phyloP scores from a whole-genome alignment of 2,329 filamentous ascomycete species.

The Rasamsonia emersonii region DNA sequence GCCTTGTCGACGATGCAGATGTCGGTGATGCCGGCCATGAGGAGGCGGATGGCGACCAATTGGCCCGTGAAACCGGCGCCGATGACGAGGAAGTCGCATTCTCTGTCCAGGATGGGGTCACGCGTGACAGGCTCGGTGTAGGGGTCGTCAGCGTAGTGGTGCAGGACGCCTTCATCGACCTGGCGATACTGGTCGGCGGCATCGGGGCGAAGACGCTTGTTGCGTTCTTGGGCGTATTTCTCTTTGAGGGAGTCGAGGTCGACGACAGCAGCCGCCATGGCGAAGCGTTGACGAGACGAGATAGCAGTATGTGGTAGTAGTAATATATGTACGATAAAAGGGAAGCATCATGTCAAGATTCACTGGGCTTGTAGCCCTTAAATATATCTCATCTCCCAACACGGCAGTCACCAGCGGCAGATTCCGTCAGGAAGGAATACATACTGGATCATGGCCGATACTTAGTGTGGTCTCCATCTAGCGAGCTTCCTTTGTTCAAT shows the following conservation, averaged over 20 bases:
- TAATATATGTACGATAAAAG: too few species aligned
- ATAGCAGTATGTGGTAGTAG: too few species aligned
- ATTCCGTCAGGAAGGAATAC: too few species aligned
- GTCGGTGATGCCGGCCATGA: slow-evolving; percentile 1
- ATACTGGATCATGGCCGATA: too few species aligned
- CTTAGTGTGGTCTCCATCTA: too few species aligned
- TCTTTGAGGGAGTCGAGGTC: not conserved
- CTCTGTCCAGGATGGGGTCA: not conserved
- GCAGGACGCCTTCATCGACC: not conserved
- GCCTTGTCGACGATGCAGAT: slow-evolving; percentile 15
- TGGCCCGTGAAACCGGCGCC: not conserved
- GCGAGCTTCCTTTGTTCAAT: too few species aligned
- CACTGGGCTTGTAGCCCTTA: too few species aligned
- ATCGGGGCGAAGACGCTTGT: not conserved
- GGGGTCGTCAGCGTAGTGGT: not conserved
- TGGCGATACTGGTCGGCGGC: not conserved
- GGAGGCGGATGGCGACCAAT: not conserved
- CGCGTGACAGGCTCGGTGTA: not conserved
- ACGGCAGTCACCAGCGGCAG: too few species aligned
- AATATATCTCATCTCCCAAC: too few species aligned
- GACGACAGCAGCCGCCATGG: too few species aligned
- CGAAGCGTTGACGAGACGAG: too few species aligned
- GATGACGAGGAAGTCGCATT: slow-evolving; percentile 1
- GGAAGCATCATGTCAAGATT: too few species aligned
- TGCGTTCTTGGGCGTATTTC: not conserved